Conservation (phyloP, 2,329 filamentous ascomycete species). For the Colletotrichum gigasporum region DNA sequence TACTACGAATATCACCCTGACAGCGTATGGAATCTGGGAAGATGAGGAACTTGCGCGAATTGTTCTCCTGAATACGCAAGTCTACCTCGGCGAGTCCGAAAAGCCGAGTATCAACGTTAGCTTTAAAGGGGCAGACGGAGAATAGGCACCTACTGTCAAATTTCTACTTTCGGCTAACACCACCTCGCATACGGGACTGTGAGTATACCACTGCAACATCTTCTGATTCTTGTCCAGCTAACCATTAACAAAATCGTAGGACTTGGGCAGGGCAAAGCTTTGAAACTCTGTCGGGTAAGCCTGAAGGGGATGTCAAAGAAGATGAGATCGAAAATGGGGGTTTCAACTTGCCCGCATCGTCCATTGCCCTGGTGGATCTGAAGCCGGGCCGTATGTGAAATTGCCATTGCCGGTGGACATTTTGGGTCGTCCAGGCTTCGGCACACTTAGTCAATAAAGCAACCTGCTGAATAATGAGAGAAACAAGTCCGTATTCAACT, state of each 20-base stretch:
- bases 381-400: too few species aligned
- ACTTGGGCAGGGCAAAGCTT: not conserved
- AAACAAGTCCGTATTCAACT: too few species aligned
- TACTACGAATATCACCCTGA: not conserved
- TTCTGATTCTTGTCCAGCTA: not conserved
- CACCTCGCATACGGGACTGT: not conserved
- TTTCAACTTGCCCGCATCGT: not conserved
- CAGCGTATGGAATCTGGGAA: conserved; percentile 1
- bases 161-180: not conserved
- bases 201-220: not conserved
- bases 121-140: not conserved
- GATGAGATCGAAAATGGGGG: not conserved
- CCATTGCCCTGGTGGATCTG: not conserved
- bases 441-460: too few species aligned
- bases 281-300: not conserved
- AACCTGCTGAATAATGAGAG: too few species aligned
- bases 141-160: not conserved
- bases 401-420: too few species aligned
- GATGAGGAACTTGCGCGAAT: not conserved
- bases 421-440: too few species aligned
- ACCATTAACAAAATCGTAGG: not conserved
- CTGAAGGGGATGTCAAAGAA: not conserved
- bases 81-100: not conserved
- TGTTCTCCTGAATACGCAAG: not conserved
- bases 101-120: not conserved